These are phyloP conservation scores for Diaporthe sp. DNA, from an alignment of 2,329 filamentous ascomycete species.

Conservation along the genomic window DNA sequence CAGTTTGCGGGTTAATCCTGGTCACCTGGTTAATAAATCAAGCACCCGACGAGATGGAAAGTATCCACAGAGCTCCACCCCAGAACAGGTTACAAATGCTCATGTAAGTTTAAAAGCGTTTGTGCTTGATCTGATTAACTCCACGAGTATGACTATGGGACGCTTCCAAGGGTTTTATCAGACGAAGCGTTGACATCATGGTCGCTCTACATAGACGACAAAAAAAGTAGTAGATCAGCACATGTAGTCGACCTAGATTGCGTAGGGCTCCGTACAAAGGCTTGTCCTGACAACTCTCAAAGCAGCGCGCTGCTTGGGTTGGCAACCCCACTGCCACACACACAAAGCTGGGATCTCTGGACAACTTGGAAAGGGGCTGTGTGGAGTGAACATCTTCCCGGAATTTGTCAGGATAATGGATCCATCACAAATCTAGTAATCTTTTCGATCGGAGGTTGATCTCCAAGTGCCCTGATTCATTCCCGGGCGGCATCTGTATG, in stretches of 20 bases:
- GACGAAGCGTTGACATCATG: background rate
- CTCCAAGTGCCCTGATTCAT: too few species aligned
- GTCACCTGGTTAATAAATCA: background rate
- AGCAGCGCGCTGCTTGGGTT: background rate
- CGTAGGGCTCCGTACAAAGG: background rate
- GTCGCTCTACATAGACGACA: too few species aligned
- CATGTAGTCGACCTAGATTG: background rate
- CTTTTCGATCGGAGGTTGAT: background rate
- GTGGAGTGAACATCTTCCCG: background rate
- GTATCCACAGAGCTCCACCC: constrained; percentile 2
- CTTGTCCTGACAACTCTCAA: background rate
- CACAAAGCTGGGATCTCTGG: constrained; percentile 2
- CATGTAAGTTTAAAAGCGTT: background rate
- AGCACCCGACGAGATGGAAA: background rate
- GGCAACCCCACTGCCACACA: background rate
- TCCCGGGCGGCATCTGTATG: background rate
- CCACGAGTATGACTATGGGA: background rate
- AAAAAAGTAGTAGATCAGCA: background rate
- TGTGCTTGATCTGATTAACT: background rate
- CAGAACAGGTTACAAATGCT: background rate
- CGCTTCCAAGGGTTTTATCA: background rate
- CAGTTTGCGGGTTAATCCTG: background rate
- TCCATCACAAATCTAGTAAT: constrained; percentile 20
- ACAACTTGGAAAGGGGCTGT: constrained; percentile 7
- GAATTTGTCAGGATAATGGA: constrained; percentile 15